These are phyloP conservation scores for Psidium guajava DNA, from an alignment of 345 rosid genomes.

Conservation along the genomic window DNA sequence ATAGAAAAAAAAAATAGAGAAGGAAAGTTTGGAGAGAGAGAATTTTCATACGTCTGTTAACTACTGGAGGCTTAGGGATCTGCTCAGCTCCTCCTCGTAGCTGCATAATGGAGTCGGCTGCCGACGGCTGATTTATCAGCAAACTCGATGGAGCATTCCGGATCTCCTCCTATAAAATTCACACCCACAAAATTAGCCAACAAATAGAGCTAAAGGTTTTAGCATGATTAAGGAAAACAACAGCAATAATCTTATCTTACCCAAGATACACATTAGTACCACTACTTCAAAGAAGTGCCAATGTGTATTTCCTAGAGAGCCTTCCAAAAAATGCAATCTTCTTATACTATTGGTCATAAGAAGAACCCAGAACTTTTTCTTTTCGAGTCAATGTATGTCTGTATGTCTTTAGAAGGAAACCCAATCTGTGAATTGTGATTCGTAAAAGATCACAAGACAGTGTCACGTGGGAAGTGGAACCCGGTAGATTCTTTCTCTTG, in stretches of 20 bases:
- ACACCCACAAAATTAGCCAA: neutral
- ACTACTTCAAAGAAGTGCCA: neutral
- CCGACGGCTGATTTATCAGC: slow-evolving; percentile 59
- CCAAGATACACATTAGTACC: neutral
- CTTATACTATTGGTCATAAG: neutral
- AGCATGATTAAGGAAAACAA: neutral
- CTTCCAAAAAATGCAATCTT: neutral
- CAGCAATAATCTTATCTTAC: neutral
- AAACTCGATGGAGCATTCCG: slow-evolving; percentile 52
- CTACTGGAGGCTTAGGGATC: slow-evolving; percentile 54
- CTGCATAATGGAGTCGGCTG: slow-evolving; percentile 41
- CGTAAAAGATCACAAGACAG: neutral
- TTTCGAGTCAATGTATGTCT: neutral
- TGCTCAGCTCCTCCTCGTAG: slow-evolving; percentile 43
- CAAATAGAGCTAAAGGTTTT: neutral
- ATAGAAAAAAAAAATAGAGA: neutral
- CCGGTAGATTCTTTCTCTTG: neutral
- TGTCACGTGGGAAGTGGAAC: neutral
- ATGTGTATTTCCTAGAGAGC: neutral
- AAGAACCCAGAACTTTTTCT: neutral
- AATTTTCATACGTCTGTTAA: slow-evolving; percentile 55
- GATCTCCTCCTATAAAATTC: slow-evolving; percentile 62
- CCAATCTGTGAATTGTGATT: neutral
- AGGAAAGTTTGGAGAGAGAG: neutral
- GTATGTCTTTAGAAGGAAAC: neutral